These are phyloP conservation scores for Capronia coronata DNA, from an alignment of 2,329 filamentous ascomycete species.

Conservation along the genomic window DNA sequence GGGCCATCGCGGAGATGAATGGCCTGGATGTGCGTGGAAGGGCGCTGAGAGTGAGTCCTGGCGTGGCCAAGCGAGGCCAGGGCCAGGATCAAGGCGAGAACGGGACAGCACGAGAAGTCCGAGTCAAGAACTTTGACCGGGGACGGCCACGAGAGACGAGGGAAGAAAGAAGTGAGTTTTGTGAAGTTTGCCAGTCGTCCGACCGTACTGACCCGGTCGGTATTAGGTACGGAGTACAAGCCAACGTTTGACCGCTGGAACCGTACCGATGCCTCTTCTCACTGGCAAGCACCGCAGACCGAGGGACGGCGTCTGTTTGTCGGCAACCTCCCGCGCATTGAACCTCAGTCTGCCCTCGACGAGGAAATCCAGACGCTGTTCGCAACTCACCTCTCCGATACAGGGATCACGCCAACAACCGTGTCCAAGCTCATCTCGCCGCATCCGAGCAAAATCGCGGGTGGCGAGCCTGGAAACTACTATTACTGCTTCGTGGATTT, in stretches of 20 bases:
- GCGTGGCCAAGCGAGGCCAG: constrained; percentile 41
- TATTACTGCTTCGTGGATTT: constrained; percentile 65
- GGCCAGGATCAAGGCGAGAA: constrained; percentile 4
- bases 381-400: constrained; percentile 18
- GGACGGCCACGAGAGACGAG: constrained; percentile 15
- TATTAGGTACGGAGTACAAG: constrained; percentile 19
- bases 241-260: constrained; percentile 41
- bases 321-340: constrained; percentile 42
- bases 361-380: constrained; percentile 42
- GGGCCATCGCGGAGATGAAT: constrained; percentile 52
- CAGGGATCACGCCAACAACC: constrained; percentile 41
- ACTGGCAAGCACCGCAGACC: constrained; percentile 29
- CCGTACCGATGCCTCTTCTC: constrained; percentile 35
- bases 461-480: constrained; percentile 47
- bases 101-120: constrained; percentile 9
- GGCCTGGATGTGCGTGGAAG: constrained; percentile 52
- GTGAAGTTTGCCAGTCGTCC: background rate
- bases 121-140: constrained; percentile 18
- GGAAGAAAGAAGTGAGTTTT: constrained; percentile 19
- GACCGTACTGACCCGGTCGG: background rate
- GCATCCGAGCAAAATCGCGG: constrained; percentile 46
- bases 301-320: constrained; percentile 43
- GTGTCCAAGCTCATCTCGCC: constrained; percentile 53
- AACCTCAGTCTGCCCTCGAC: constrained; percentile 38
- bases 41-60: constrained; percentile 58